Evolutionary conservation across 2,329 filamentous ascomycete species (phyloP).

Genomic region (Epichloe gansuensis): DNA sequence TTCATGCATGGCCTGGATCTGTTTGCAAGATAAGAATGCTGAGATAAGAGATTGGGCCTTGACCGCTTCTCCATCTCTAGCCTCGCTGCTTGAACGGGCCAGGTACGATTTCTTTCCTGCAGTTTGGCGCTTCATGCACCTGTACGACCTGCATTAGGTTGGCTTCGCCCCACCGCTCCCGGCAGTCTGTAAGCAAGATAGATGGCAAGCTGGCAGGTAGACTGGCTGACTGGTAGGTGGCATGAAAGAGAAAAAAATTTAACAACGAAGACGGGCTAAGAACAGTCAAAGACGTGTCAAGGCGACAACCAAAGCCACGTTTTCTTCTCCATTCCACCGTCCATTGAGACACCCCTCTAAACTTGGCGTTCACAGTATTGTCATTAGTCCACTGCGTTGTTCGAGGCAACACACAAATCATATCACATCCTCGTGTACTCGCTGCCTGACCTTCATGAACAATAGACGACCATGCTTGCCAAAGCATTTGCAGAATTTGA

Average conservation of each 20-base stretch:
- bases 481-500: constrained; percentile 17
- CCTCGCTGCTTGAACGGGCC: neutral
- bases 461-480: constrained; percentile 4
- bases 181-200: too few relatives aligned
- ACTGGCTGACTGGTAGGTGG: too few relatives aligned
- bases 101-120: neutral
- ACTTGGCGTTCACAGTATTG: neutral
- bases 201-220: too few relatives aligned
- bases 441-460: neutral
- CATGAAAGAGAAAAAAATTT: neutral
- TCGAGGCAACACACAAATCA: too few relatives aligned
- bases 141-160: neutral
- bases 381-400: too few relatives aligned
- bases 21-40: neutral
- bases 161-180: constrained; percentile 1
- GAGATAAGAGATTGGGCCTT: constrained; percentile 2
- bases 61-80: constrained; percentile 3
- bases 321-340: neutral
- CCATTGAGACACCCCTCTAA: neutral
- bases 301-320: neutral
- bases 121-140: neutral
- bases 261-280: neutral
- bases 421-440: too few relatives aligned
- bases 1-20: neutral
- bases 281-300: neutral